phyloP scores from a whole-genome alignment of 129 eudicot genomes.

The Pseudognaphalium luteoalbum region DNA sequence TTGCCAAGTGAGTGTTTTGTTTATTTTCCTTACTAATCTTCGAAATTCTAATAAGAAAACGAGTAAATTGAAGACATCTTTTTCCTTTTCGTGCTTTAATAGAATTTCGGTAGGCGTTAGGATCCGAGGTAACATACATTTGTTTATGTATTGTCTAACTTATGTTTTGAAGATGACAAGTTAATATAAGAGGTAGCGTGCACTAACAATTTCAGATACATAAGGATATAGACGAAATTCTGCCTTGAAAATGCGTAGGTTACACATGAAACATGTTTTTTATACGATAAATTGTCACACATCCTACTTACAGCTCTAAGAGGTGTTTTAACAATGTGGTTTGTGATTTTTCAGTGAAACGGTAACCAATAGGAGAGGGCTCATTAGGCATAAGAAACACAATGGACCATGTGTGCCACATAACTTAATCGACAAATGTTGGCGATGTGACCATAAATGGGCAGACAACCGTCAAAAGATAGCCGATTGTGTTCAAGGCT shows the following conservation, averaged over 20 bases:
- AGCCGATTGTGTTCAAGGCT: constrained; percentile 72
- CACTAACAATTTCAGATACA: no score
- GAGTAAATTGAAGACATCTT: not conserved
- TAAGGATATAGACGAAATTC: no score
- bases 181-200: no score
- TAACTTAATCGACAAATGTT: constrained; percentile 71
- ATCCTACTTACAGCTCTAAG: no score
- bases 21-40: not conserved
- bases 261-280: no score
- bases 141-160: no score
- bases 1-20: constrained; percentile 13
- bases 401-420: constrained; percentile 57
- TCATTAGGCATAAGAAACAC: constrained; percentile 28
- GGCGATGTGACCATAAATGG: constrained; percentile 80
- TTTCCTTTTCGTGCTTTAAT: no score
- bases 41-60: not conserved
- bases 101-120: no score
- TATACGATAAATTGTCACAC: no score
- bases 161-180: no score
- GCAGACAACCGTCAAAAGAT: constrained; percentile 55
- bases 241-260: no score
- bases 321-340: not conserved
- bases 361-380: constrained; percentile 49
- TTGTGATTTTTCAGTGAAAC: constrained; percentile 15
- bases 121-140: no score